Evolutionary conservation across 306 rosid species (phyloP), one percentile per base, ranked within the genome.

Genomic region (Quercus rubra): DNA sequence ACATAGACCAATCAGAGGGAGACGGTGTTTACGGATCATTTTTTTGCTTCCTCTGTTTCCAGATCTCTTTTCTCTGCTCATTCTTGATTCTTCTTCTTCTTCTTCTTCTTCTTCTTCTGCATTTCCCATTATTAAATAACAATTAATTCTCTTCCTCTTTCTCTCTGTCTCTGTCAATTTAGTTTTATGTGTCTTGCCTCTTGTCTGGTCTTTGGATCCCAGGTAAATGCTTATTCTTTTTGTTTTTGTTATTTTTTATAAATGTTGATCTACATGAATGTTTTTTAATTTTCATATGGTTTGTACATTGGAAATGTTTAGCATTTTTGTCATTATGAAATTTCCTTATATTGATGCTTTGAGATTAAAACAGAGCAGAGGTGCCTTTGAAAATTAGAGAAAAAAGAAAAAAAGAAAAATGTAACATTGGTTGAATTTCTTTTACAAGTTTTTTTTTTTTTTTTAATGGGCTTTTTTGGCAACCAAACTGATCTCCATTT

Each of bases 41-140:
- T 64, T 41, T 63, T 61, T 35, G 54, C 71, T 23, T 52, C 63
- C 41, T 79, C 51, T 80, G 30, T 52, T 55, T 68, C 52, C 64
- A 83, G 71, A 80, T 85, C 46, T 75, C 63, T 55, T 6, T 74
- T 41, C 74, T 54, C 14, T 43, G 23, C 79, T 70, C n/a, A 38
- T 38, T 38, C 70, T 55, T 30, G 56, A 4, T 12, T 62, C 54
- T 68, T 59, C 35, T 1, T 21, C 70, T 23, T 27, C 2, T 1
- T 21, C 70, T 21, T 27, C 2, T 27, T 28, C 80, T 74, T 43
- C 43, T 9, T 68, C 35, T 1, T 21, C 71, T 23, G 19, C 52
- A 21, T 33, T 74, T 56, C 55, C 71, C 55, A 17, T 66, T 66
- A 4, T 33, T 66, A 7, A 57, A 38, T 38, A 38, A 2, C 43